These are phyloP conservation scores for Ramichloridium luteum DNA, from an alignment of 2,329 filamentous ascomycete species.

Conservation along the genomic window DNA sequence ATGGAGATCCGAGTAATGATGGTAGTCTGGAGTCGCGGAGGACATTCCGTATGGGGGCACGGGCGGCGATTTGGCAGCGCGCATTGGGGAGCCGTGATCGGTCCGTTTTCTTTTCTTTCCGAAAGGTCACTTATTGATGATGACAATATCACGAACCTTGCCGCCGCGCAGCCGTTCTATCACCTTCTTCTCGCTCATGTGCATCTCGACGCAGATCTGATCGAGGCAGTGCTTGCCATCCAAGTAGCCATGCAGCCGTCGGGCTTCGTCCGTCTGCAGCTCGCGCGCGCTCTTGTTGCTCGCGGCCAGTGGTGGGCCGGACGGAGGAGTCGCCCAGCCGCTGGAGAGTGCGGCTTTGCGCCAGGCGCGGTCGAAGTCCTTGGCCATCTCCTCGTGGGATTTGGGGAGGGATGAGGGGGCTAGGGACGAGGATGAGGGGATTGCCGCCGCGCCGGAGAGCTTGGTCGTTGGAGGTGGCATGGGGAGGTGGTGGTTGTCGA, in stretches of 20 bases:
- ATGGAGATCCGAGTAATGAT: too few relatives aligned
- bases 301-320: constrained; percentile 22
- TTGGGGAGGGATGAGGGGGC: constrained; percentile 3
- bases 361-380: constrained; percentile 23
- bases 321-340: constrained; percentile 21
- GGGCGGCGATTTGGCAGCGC: too few relatives aligned
- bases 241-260: constrained; percentile 50
- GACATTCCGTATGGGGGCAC: too few relatives aligned
- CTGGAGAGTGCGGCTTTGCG: constrained; percentile 21
- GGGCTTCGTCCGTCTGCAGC: constrained; percentile 25
- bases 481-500: constrained; percentile 8
- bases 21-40: too few relatives aligned
- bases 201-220: constrained; percentile 67
- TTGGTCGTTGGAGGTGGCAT: constrained; percentile 5
- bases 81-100: too few relatives aligned
- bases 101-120: too few relatives aligned
- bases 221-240: constrained; percentile 69
- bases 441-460: constrained; percentile 5
- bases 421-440: constrained; percentile 4
- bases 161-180: constrained; percentile 54
- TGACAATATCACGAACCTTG: too few relatives aligned
- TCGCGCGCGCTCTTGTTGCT: constrained; percentile 11
- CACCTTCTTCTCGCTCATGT: constrained; percentile 57
- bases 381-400: constrained; percentile 5
- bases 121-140: too few relatives aligned